These are phyloP conservation scores for Bryoerythrophyllum caledonicum DNA, from an alignment of 225 moss, liverwort and hornwort species.

Conservation along the genomic window DNA sequence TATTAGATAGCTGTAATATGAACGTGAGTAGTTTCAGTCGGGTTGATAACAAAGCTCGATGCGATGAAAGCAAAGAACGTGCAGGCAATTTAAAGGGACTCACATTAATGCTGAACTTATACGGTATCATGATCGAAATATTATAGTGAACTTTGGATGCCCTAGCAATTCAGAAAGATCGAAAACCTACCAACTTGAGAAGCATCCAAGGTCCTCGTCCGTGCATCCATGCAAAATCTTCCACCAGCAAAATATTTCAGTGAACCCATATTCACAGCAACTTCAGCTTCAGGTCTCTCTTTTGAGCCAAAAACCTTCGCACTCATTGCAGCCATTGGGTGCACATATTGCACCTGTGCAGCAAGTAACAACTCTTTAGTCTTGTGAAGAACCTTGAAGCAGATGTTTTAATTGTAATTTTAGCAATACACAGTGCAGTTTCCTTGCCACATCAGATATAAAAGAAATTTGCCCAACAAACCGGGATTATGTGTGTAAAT, in stretches of 20 bases:
- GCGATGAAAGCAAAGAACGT: background rate
- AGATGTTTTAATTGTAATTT: background rate
- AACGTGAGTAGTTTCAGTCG: background rate
- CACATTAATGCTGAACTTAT: background rate
- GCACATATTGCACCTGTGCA: conserved; percentile 40
- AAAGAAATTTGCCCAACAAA: background rate
- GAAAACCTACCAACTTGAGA: conserved; percentile 38
- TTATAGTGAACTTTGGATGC: background rate
- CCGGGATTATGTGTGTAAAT: background rate
- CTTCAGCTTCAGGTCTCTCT: conserved; percentile 36
- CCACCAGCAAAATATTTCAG: conserved; percentile 34
- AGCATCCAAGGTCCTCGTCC: conserved; percentile 25
- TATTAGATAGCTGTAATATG: background rate
- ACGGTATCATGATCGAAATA: background rate
- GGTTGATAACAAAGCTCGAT: background rate
- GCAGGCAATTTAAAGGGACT: background rate
- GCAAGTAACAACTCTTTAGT: background rate
- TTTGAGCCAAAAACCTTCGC: conserved; percentile 33
- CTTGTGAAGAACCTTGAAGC: background rate
- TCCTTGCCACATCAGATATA: background rate
- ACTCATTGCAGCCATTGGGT: conserved; percentile 40
- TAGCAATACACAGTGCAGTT: background rate
- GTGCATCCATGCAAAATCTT: conserved; percentile 34
- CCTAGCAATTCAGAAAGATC: background rate
- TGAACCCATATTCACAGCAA: conserved; percentile 37